These are phyloP conservation scores for Hypoxylon rickii DNA, from an alignment of 495 filamentous ascomycete genomes.

Conservation along the genomic window DNA sequence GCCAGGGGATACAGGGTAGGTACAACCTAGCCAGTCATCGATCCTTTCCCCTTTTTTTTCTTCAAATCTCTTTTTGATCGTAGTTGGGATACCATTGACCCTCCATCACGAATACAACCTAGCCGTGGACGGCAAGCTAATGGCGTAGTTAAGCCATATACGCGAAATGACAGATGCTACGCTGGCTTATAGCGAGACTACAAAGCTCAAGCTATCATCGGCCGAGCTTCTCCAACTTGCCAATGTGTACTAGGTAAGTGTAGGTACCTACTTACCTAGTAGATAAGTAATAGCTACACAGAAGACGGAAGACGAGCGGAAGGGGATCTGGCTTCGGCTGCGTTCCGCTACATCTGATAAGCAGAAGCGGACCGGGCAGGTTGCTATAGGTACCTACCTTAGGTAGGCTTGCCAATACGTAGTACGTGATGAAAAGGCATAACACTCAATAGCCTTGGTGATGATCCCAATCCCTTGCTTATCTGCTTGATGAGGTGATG, in stretches of 20 bases:
- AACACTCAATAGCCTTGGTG: slow-evolving; percentile 8
- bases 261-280: no score
- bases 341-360: slow-evolving; percentile 21
- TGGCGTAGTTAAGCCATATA: slow-evolving; percentile 20
- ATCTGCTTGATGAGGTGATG: no score
- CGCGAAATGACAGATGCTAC: slow-evolving; percentile 40
- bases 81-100: slow-evolving; percentile 28
- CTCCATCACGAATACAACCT: slow-evolving; percentile 20
- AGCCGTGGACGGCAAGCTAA: slow-evolving; percentile 7
- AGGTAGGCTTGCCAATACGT: no score
- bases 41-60: slow-evolving; percentile 4
- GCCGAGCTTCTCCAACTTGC: slow-evolving; percentile 12
- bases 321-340: slow-evolving; percentile 26
- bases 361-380: slow-evolving; percentile 16
- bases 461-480: slow-evolving; percentile 4
- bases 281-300: no score
- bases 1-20: slow-evolving; percentile 15
- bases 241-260: no score
- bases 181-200: slow-evolving; percentile 10
- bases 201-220: slow-evolving; percentile 31
- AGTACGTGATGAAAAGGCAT: not conserved
- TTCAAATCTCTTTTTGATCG: slow-evolving; percentile 10
- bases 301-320: not conserved
- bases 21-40: slow-evolving; percentile 27
- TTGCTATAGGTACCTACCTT: no score